These are phyloP conservation scores for Syzygium grande DNA, from an alignment of 345 rosid genomes.

Conservation along the genomic window DNA sequence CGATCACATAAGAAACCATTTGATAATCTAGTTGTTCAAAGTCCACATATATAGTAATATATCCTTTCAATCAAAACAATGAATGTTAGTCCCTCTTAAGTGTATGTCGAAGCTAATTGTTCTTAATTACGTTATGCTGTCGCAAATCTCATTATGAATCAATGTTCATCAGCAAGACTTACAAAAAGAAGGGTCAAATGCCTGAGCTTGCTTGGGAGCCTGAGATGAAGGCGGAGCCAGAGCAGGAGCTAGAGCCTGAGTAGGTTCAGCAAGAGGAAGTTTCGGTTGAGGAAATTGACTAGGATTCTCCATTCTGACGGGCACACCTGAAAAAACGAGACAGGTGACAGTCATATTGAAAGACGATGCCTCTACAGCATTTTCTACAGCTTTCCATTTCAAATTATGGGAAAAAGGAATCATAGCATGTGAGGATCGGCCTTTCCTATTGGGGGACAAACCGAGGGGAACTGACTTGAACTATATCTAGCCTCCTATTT, in stretches of 20 bases:
- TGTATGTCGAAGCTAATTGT: background rate
- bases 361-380: background rate
- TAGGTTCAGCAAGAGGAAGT: background rate
- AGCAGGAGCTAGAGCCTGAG: background rate
- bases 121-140: background rate
- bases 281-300: background rate
- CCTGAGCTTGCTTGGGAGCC: background rate
- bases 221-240: background rate
- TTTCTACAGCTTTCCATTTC: background rate
- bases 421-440: background rate
- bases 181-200: background rate
- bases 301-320: background rate
- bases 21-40: background rate
- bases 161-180: background rate
- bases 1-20: background rate
- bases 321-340: background rate
- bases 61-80: background rate
- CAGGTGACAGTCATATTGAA: background rate
- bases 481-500: background rate
- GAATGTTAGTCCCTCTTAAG: background rate
- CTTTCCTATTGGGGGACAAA: background rate
- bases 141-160: background rate
- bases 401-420: background rate
- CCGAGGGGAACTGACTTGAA: background rate
- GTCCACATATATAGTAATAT: background rate